phyloP scores from a whole-genome alignment of 371 early-diverging fungal species.

The Mortierella sp. region DNA sequence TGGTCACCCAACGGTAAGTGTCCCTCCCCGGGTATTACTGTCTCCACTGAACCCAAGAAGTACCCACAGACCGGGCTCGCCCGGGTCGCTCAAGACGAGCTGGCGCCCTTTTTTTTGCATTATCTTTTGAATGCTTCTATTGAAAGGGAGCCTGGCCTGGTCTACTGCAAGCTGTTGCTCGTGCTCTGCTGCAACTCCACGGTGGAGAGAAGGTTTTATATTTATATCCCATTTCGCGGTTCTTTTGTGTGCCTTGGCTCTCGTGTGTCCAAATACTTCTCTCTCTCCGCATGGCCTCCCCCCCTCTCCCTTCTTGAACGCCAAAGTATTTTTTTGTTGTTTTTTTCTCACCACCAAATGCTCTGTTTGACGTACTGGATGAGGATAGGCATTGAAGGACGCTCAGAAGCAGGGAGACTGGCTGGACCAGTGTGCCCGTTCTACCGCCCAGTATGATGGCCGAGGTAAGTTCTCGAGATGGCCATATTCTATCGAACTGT shows the following conservation, averaged over 20 bases:
- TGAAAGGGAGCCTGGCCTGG: too few relatives aligned
- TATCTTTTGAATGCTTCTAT: too few relatives aligned
- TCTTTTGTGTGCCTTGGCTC: neutral
- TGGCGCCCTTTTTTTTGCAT: too few relatives aligned
- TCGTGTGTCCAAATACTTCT: neutral
- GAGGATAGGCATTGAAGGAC: conserved; percentile 74
- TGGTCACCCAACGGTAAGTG: conserved; percentile 86
- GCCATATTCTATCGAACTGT: neutral
- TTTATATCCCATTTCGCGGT: neutral
- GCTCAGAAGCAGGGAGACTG: conserved; percentile 76
- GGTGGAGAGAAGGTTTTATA: too few relatives aligned
- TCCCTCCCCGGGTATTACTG: neutral
- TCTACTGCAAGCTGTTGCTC: too few relatives aligned
- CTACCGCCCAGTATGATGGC: conserved; percentile 68
- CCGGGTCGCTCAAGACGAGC: too few relatives aligned
- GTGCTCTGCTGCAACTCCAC: too few relatives aligned
- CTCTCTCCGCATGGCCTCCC: neutral
- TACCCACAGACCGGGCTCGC: too few relatives aligned
- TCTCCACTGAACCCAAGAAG: neutral
- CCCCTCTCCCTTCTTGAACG: too few relatives aligned
- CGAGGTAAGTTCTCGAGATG: conserved; percentile 50
- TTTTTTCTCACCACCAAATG: too few relatives aligned
- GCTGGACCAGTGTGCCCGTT: conserved; percentile 74
- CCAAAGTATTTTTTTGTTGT: too few relatives aligned
- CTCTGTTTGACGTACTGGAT: too few relatives aligned